Evolutionary conservation across 768 basidiomycete genomes (phyloP).

Genomic region (Dentipellis sp.): DNA sequence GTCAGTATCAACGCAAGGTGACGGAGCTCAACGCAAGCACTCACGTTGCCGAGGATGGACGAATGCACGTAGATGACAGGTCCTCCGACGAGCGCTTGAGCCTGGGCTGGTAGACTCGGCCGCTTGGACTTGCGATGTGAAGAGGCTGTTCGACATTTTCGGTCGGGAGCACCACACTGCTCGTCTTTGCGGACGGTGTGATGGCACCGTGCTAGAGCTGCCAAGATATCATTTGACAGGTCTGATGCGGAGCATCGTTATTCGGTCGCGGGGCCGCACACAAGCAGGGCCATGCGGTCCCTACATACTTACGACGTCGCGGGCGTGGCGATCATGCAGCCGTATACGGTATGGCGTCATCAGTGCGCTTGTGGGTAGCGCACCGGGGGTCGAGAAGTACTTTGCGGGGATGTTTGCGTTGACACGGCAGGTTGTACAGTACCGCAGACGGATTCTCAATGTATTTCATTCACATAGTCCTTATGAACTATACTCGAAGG

Average conservation of each 20-base stretch:
- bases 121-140: not conserved
- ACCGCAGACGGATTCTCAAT: too few relatives aligned
- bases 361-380: not conserved
- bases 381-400: not conserved
- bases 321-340: not conserved
- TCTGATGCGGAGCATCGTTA: not conserved
- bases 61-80: too few relatives aligned
- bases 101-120: not conserved
- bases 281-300: too few relatives aligned
- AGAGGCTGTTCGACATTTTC: constrained; percentile 8
- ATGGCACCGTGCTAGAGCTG: not conserved
- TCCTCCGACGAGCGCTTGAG: constrained; percentile 15
- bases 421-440: too few relatives aligned
- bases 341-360: not conserved
- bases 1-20: constrained; percentile 3
- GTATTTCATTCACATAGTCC: too few relatives aligned
- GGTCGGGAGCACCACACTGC: constrained; percentile 9
- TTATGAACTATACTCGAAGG: too few relatives aligned
- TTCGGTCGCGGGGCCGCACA: not conserved
- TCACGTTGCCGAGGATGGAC: not conserved
- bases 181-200: constrained; percentile 3
- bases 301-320: not conserved
- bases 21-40: not conserved
- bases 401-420: not conserved
- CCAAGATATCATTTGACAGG: not conserved